These are phyloP conservation scores for Moniliella sp. DNA, from an alignment of 1,284 basidiomycete genomes.

Conservation along the genomic window DNA sequence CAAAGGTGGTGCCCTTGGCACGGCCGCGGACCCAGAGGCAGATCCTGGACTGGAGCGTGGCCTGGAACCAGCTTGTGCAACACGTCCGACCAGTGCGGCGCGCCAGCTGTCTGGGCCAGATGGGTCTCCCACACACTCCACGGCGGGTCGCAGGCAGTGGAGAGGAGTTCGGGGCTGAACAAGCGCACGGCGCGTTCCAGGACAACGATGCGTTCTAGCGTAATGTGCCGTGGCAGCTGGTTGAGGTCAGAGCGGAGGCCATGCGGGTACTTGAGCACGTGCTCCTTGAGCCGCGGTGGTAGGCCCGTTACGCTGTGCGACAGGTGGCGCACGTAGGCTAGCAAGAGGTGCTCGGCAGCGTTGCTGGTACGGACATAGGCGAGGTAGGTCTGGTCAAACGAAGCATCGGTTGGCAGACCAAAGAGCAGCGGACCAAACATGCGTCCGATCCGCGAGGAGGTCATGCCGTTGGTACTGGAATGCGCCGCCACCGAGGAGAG, in stretches of 20 bases:
- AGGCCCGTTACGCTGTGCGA: constrained; percentile 8
- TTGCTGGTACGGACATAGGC: constrained; percentile 24
- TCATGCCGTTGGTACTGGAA: constrained; percentile 30
- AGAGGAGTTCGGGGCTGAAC: constrained; percentile 23
- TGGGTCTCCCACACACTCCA: constrained; percentile 12
- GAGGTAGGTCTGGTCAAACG: constrained; percentile 25
- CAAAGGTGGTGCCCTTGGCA: constrained; percentile 6
- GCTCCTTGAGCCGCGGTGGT: constrained; percentile 17
- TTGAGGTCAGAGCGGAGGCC: constrained; percentile 15
- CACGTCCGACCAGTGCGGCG: constrained; percentile 22
- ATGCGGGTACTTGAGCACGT: constrained; percentile 18
- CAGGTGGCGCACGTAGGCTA: constrained; percentile 24
- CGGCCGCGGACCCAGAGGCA: background rate
- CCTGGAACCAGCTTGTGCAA: constrained; percentile 26
- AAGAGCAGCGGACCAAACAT: constrained; percentile 24
- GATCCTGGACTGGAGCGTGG: constrained; percentile 4
- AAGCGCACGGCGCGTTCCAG: constrained; percentile 21
- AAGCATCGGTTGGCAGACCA: constrained; percentile 28
- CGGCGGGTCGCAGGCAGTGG: constrained; percentile 16
- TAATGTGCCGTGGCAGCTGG: constrained; percentile 7
- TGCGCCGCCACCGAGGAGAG: constrained; percentile 24
- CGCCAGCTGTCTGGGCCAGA: constrained; percentile 8
- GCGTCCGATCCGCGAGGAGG: constrained; percentile 19
- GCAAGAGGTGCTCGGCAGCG: constrained; percentile 26
- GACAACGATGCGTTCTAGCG: constrained; percentile 18